Percentiles rank a stretch among this genome's conserved stretches.
phyloP scores from a whole-genome alignment of 1,284 basidiomycete species.

The Cutaneotrichosporon cyanovorans region DNA sequence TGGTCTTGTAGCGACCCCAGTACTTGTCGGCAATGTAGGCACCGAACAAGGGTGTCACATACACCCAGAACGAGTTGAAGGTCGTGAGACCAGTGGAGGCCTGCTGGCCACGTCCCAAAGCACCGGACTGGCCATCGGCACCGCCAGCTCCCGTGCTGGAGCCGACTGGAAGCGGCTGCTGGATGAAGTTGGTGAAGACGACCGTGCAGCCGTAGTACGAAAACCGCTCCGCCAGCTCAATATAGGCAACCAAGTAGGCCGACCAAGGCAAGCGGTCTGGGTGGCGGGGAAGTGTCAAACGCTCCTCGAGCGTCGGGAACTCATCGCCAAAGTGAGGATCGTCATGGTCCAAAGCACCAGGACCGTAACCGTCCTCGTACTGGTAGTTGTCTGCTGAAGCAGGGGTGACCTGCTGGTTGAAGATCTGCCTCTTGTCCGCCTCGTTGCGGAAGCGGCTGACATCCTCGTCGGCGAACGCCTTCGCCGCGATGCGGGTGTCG shows the following conservation, averaged over 20 bases:
- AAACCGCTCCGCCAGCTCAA: conserved; percentile 42
- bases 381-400: not conserved
- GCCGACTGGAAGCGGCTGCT: conserved; percentile 53
- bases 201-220: conserved; percentile 14
- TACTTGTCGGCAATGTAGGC: conserved; percentile 56
- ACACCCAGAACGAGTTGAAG: conserved; percentile 34
- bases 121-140: conserved; percentile 53
- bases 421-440: too few species aligned
- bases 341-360: not conserved
- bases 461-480: too few species aligned
- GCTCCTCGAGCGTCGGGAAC: conserved; percentile 13
- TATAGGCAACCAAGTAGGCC: conserved; percentile 13
- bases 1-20: conserved; percentile 67
- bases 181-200: conserved; percentile 25
- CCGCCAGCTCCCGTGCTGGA: conserved; percentile 64
- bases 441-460: too few species aligned
- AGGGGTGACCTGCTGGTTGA: too few species aligned
- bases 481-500: too few species aligned
- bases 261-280: conserved; percentile 4
- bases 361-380: not conserved
- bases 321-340: conserved; percentile 1
- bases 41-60: conserved; percentile 29
- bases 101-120: conserved; percentile 29
- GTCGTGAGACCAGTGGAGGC: conserved; percentile 25
- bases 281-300: conserved; percentile 1